Evolutionary conservation across 2,329 filamentous ascomycete genomes (phyloP).

Genomic region (Cladosporium phlei): DNA sequence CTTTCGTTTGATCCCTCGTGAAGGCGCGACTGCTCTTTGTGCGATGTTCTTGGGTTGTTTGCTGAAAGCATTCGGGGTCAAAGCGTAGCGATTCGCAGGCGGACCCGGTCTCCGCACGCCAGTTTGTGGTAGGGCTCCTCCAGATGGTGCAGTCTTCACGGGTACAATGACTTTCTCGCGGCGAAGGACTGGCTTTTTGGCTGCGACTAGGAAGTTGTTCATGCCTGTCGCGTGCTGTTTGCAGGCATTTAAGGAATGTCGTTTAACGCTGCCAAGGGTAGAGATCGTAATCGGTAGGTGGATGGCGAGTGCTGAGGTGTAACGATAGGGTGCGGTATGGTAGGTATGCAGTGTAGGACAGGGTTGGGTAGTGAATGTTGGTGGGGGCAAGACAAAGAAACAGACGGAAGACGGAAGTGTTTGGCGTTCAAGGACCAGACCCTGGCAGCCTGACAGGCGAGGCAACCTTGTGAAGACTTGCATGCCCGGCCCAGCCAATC

Average conservation of each 20-base stretch:
- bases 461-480: too few relatives aligned
- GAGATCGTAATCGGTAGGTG: neutral
- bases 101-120: conserved; percentile 3
- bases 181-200: conserved; percentile 23
- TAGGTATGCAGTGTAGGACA: conserved; percentile 5
- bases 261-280: neutral
- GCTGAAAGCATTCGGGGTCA: conserved; percentile 15
- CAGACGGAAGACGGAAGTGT: too few relatives aligned
- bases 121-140: conserved; percentile 14
- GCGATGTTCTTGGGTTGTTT: conserved; percentile 9
- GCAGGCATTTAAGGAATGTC: conserved; percentile 3
- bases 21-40: conserved; percentile 16
- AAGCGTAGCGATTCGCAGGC: conserved; percentile 23
- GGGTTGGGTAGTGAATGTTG: neutral
- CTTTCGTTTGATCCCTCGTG: conserved; percentile 32
- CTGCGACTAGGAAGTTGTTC: conserved; percentile 6
- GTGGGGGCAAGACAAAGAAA: neutral
- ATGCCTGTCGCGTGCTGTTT: neutral
- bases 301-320: neutral
- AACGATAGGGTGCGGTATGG: too few relatives aligned
- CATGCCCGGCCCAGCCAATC: too few relatives aligned
- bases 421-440: too few relatives aligned
- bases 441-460: too few relatives aligned
- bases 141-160: conserved; percentile 15
- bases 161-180: conserved; percentile 25